Evolutionary conservation across 2,329 filamentous ascomycete species (phyloP), one percentile per base, ranked within the genome.

Genomic region (Ceratocystis eucalypticola): DNA sequence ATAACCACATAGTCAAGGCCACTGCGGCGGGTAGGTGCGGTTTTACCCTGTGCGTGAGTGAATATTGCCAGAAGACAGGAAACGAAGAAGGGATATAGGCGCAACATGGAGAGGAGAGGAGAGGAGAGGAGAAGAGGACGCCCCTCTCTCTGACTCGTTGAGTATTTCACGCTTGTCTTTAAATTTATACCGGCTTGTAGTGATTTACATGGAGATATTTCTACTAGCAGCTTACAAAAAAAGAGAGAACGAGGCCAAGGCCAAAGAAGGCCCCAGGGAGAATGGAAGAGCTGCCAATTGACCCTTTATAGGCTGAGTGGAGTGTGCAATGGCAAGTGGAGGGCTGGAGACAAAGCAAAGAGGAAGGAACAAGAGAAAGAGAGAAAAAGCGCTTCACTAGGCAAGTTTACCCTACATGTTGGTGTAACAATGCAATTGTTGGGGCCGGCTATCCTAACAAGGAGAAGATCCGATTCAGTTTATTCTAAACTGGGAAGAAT

Each of bases 361-460:
- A 22, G 20, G n/a, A 48, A 20, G 20, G 15, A 20, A 48, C 2
- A 46, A 17, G 45, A 46, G 46, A 4, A 20, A 48, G n/a, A 48
- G n/a, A 53, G 20, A 22, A 53, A 25, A 53, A 53, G 20, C 20
- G 0, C 48, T 53, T 53, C 25, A 22, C 25, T 12, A 10, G 48
- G 48, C 48, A 53, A 25, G 48, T 53, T 53, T 25, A 53, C 25
- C 48, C 20, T 8, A 17, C 20, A 10, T 53, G 20, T 53, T 53
- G 48, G 48, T 53, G 48, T 25, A 53, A 53, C 48, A 53, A 53
- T 53, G 48, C 48, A 25, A 25, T 53, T 53, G 48, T 53, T 53
- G 48, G 48, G 46, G 15, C 20, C n/a, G 46, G 46, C 46, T 50
- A 4, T 8, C 15, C 7, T 50, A n/a, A 22, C 48, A 53, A 53